Evolutionary conservation across 352 stramenopile genomes (phyloP).

Genomic region (Globisporangium echinulatum): DNA sequence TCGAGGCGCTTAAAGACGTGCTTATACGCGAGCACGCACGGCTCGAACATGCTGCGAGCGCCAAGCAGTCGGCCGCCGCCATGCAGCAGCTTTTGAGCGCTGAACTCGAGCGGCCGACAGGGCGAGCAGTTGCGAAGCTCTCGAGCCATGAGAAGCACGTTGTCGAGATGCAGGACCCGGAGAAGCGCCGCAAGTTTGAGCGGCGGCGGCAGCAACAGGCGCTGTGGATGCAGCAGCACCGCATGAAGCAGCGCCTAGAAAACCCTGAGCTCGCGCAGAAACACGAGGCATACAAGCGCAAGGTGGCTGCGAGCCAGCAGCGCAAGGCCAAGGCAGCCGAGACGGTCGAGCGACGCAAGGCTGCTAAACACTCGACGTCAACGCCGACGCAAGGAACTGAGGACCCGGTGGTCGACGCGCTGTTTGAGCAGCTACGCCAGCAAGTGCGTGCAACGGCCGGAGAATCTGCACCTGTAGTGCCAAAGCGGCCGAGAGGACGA

Average conservation of each 20-base stretch:
- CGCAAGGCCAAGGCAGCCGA: not conserved
- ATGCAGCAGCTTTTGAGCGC: slow-evolving; percentile 7
- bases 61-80: not conserved
- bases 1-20: slow-evolving; percentile 12
- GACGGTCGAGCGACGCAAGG: too few relatives aligned
- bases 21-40: slow-evolving; percentile 6
- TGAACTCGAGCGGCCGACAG: slow-evolving; percentile 2
- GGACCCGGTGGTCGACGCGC: slow-evolving; percentile 1
- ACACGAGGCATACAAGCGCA: too few relatives aligned
- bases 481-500: not conserved
- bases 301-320: not conserved
- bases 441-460: slow-evolving; percentile 2
- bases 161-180: not conserved
- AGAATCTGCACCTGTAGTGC: not conserved
- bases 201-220: not conserved
- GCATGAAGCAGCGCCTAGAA: not conserved
- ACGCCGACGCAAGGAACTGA: too few relatives aligned
- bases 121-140: not conserved
- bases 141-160: not conserved
- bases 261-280: not conserved
- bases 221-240: not conserved
- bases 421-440: slow-evolving; percentile 4
- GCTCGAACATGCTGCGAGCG: not conserved
- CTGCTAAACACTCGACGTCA: too few relatives aligned
- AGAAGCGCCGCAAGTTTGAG: slow-evolving; percentile 1